Evolutionary conservation across 495 filamentous ascomycete genomes (phyloP).

Genomic region (Lichenothelia convexa): DNA sequence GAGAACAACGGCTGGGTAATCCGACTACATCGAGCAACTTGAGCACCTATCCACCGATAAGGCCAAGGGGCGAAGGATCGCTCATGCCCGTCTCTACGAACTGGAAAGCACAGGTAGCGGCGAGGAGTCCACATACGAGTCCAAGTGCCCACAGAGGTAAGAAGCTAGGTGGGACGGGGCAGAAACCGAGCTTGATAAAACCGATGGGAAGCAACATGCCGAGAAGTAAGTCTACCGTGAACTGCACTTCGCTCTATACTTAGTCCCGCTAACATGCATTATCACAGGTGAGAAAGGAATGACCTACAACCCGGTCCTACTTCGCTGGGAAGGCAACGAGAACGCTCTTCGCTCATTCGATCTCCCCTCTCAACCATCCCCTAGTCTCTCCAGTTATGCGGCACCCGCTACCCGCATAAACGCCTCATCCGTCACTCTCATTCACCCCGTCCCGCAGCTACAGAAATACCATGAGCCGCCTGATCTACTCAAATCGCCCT

Average conservation of each 20-base stretch:
- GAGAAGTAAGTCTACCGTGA: conserved; percentile 40
- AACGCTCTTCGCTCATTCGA: conserved; percentile 65
- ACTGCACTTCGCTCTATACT: conserved; percentile 5
- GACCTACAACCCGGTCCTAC: conserved; percentile 74
- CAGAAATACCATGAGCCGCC: conserved; percentile 2
- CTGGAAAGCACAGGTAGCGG: conserved; percentile 57
- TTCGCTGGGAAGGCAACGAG: conserved; percentile 92
- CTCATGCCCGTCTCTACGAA: conserved; percentile 52
- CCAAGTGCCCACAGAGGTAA: conserved; percentile 38
- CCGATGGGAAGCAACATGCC: conserved; percentile 40
- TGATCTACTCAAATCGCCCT: conserved; percentile 2
- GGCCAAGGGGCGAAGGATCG: conserved; percentile 27
- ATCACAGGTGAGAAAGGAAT: conserved; percentile 69
- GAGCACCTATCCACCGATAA: conserved; percentile 4
- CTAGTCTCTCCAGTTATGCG: neutral
- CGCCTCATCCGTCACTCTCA: conserved; percentile 15
- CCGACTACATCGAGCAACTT: neutral
- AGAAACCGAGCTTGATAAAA: conserved; percentile 56
- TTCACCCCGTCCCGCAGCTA: conserved; percentile 11
- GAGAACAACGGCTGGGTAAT: conserved; percentile 45
- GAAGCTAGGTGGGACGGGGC: conserved; percentile 25
- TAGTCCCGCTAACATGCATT: too few relatives aligned
- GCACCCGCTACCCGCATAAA: conserved; percentile 6
- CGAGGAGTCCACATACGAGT: conserved; percentile 34
- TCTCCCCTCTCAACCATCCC: conserved; percentile 16